Conservation (phyloP, 805 yeast genomes). For the Candida michaelii region DNA sequence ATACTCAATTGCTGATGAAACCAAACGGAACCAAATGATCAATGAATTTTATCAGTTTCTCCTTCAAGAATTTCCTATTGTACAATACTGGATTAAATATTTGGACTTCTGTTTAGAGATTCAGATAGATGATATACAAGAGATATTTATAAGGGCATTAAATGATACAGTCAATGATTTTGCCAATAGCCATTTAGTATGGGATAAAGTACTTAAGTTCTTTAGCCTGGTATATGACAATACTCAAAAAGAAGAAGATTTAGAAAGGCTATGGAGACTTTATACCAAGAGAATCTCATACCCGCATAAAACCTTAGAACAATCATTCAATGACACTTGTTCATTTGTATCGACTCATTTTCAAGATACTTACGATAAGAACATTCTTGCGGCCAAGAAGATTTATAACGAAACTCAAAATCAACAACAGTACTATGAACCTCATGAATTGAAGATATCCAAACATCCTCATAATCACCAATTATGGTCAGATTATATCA, state of each 20-base stretch:
- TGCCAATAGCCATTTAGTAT: conserved; percentile 10
- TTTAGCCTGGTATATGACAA: conserved; percentile 9
- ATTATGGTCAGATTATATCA: conserved; percentile 36
- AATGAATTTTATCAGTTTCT: conserved; percentile 18
- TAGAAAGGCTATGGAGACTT: conserved; percentile 20
- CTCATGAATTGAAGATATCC: conserved; percentile 27
- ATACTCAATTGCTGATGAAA: conserved; percentile 12
- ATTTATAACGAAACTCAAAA: conserved; percentile 29
- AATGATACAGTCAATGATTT: conserved; percentile 27
- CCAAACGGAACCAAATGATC: conserved; percentile 5
- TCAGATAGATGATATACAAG: conserved; percentile 10
- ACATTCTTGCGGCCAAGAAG: conserved; percentile 38
- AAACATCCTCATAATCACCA: conserved; percentile 16
- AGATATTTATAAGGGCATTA: conserved; percentile 21
- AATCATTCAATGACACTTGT: conserved; percentile 41
- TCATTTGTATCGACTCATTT: conserved; percentile 34
- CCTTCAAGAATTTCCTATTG: conserved; percentile 22
- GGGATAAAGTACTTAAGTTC: conserved; percentile 12
- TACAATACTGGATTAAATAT: conserved; percentile 21
- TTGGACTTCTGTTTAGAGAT: conserved; percentile 14
- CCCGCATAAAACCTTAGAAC: conserved; percentile 44
- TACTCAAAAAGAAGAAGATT: conserved; percentile 12
- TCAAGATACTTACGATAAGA: conserved; percentile 27
- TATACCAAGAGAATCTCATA: conserved; percentile 31
- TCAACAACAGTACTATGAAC: conserved; percentile 32